These are phyloP conservation scores for Suillus lakei DNA, from an alignment of 768 basidiomycete species.

Conservation along the genomic window DNA sequence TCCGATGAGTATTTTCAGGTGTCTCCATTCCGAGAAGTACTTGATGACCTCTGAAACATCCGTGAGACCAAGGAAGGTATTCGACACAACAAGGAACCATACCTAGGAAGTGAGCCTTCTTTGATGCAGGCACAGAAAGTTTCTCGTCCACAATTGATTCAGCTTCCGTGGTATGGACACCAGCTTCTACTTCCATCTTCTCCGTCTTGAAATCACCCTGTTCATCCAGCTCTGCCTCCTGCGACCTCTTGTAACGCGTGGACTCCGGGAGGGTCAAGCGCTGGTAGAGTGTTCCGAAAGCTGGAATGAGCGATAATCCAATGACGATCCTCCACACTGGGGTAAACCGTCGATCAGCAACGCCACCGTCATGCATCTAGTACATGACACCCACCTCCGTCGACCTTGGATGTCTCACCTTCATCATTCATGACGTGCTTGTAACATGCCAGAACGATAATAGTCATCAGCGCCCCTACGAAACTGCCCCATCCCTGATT, in stretches of 20 bases:
- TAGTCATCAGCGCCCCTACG: slow-evolving; percentile 61
- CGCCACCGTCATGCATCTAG: slow-evolving; percentile 1
- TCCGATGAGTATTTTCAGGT: slow-evolving; percentile 68
- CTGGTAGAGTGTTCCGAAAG: slow-evolving; percentile 75
- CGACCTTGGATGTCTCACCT: slow-evolving; percentile 64
- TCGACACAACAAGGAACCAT: background rate
- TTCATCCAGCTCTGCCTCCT: slow-evolving; percentile 32
- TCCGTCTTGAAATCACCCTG: slow-evolving; percentile 39
- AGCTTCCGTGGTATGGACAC: slow-evolving; percentile 11
- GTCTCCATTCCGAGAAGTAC: slow-evolving; percentile 78
- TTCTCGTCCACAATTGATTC: slow-evolving; percentile 12
- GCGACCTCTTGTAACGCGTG: slow-evolving; percentile 53
- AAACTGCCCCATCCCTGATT: slow-evolving; percentile 83
- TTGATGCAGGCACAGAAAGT: slow-evolving; percentile 30
- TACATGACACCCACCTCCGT: slow-evolving; percentile 55
- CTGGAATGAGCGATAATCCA: slow-evolving; percentile 77
- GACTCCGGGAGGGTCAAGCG: slow-evolving; percentile 77
- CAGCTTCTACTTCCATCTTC: slow-evolving; percentile 31
- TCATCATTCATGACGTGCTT: slow-evolving; percentile 64
- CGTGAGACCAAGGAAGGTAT: slow-evolving; percentile 2
- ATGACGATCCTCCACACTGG: slow-evolving; percentile 74
- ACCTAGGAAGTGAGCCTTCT: slow-evolving; percentile 61
- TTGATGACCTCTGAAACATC: slow-evolving; percentile 54
- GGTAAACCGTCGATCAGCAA: background rate
- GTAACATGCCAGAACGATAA: slow-evolving; percentile 69